These are phyloP conservation scores for Linanthus parryae DNA, from an alignment of 148 eudicot species.

Conservation along the genomic window DNA sequence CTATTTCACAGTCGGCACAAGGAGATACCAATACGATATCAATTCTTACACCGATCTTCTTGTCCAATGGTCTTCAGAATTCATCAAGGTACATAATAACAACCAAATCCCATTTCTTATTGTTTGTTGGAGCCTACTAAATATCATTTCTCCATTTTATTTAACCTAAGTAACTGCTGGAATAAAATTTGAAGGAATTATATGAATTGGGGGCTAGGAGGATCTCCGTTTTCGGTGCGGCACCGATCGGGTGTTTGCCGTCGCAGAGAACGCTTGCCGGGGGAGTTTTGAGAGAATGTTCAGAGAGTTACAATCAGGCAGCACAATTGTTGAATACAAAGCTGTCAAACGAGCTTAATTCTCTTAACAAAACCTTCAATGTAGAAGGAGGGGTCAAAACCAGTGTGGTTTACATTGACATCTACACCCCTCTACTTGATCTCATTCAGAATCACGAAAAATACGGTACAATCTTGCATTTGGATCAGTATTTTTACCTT, in stretches of 20 bases:
- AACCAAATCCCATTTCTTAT: not conserved
- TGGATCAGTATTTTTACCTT: too few relatives aligned
- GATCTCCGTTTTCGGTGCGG: constrained; percentile 33
- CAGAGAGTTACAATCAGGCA: constrained; percentile 22
- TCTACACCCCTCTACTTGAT: constrained; percentile 35
- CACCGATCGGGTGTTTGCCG: constrained; percentile 53
- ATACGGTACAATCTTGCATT: too few relatives aligned
- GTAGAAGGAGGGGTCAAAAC: constrained; percentile 21
- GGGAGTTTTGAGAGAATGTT: constrained; percentile 28
- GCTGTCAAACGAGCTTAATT: constrained; percentile 18
- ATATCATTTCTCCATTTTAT: too few relatives aligned
- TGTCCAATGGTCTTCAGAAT: not conserved
- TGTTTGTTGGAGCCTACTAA: not conserved
- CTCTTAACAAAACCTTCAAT: constrained; percentile 12
- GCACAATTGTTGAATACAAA: constrained; percentile 35
- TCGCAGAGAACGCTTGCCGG: constrained; percentile 48
- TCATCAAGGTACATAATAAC: constrained; percentile 1
- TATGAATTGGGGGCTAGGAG: constrained; percentile 33
- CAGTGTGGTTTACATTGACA: constrained; percentile 42
- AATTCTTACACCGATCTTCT: constrained; percentile 19
- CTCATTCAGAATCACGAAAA: constrained; percentile 29
- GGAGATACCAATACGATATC: constrained; percentile 13
- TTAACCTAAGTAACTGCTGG: too few relatives aligned
- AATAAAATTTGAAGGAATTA: too few relatives aligned
- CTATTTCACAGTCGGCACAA: constrained; percentile 16